A percentile compares a stretch with the other conserved stretches of the same genome.
phyloP scores from a whole-genome alignment of 2,329 filamentous ascomycete genomes.

The Trichoderma oligosporum region DNA sequence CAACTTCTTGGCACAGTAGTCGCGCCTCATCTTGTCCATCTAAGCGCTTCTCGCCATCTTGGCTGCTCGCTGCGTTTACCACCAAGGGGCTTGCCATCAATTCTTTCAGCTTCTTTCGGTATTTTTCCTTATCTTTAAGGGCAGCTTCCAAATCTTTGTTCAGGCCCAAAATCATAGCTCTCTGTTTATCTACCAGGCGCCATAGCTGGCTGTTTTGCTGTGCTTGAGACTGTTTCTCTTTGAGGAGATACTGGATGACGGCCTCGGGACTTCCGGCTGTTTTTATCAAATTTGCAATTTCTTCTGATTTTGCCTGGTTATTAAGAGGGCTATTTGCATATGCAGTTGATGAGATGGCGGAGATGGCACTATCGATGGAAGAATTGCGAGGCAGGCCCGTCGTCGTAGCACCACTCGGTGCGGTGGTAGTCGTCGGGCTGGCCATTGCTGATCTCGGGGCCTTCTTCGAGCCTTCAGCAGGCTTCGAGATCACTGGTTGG shows the following conservation, averaged over 20 bases:
- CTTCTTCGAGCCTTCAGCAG: constrained; percentile 38
- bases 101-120: constrained; percentile 87
- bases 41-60: constrained; percentile 20
- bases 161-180: constrained; percentile 85
- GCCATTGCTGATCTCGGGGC: constrained; percentile 45
- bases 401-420: constrained; percentile 32
- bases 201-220: constrained; percentile 91
- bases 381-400: constrained; percentile 61
- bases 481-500: constrained; percentile 43
- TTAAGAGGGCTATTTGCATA: constrained; percentile 53
- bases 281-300: constrained; percentile 74
- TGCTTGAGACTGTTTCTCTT: constrained; percentile 83
- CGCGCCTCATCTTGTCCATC: constrained; percentile 15
- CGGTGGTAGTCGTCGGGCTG: constrained; percentile 40
- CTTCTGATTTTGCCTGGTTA: constrained; percentile 58
- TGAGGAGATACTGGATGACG: constrained; percentile 81
- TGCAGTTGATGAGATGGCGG: constrained; percentile 62
- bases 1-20: constrained; percentile 27
- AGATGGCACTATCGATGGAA: constrained; percentile 92
- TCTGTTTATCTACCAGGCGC: constrained; percentile 93
- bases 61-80: constrained; percentile 27
- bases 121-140: constrained; percentile 90
- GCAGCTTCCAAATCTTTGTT: constrained; percentile 92
- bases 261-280: constrained; percentile 86
- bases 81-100: constrained; percentile 44